Percentiles rank a stretch among this genome's conserved stretches.
These are phyloP conservation scores for Albugo candida DNA, from an alignment of 352 stramenopile genomes.

Conservation along the genomic window DNA sequence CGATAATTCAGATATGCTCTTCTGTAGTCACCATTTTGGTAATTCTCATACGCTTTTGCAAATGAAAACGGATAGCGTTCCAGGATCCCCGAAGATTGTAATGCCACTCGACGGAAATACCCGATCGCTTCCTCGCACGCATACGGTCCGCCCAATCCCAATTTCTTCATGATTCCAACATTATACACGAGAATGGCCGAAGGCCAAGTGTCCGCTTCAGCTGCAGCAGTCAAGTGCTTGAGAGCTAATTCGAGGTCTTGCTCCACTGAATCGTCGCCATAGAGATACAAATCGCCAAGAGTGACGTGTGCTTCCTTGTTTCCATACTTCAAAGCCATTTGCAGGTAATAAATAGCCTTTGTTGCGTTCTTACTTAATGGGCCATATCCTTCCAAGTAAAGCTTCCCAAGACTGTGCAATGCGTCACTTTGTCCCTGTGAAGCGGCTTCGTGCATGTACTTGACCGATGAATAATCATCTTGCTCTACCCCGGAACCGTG, in stretches of 20 bases:
- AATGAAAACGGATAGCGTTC: conserved; percentile 34
- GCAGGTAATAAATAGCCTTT: conserved; percentile 30
- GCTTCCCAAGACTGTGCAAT: conserved; percentile 34
- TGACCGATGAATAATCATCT: conserved; percentile 31
- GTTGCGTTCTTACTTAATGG: conserved; percentile 36
- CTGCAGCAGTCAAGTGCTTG: conserved; percentile 37
- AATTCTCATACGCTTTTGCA: conserved; percentile 42
- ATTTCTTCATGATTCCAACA: conserved; percentile 55
- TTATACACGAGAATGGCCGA: conserved; percentile 37
- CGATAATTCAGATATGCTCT: conserved; percentile 53
- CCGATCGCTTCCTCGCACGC: conserved; percentile 25
- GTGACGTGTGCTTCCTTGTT: conserved; percentile 51
- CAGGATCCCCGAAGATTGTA: conserved; percentile 24
- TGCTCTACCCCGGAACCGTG: conserved; percentile 37
- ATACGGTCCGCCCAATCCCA: conserved; percentile 22
- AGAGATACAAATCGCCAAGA: conserved; percentile 37
- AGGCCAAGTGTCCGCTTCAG: conserved; percentile 4
- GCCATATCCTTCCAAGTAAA: conserved; percentile 33
- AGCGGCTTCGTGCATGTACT: conserved; percentile 37
- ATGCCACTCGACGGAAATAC: conserved; percentile 42
- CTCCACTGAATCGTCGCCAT: conserved; percentile 25
- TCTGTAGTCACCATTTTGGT: conserved; percentile 33
- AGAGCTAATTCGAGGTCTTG: conserved; percentile 26
- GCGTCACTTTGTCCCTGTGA: conserved; percentile 36
- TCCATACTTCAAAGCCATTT: conserved; percentile 29